A percentile compares a stretch with the other conserved stretches of the same genome.
Evolutionary conservation across 306 rosid species (phyloP).

Genomic region (Gillenia trifoliata): DNA sequence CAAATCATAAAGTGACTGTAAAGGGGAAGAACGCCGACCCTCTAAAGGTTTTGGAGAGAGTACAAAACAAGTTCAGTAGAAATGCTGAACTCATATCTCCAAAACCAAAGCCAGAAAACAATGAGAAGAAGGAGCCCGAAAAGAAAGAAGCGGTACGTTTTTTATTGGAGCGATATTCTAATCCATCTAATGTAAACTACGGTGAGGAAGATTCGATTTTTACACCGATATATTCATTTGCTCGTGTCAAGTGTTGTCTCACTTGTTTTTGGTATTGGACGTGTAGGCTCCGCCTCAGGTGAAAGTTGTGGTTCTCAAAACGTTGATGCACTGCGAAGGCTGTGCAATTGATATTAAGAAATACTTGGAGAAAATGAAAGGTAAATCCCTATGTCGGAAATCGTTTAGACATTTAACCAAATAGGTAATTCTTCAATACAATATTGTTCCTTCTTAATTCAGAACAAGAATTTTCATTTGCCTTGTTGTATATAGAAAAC

Average conservation of each 20-base stretch:
- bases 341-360: constrained; percentile 57
- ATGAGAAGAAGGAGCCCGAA: constrained; percentile 14
- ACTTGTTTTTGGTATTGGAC: neutral
- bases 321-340: constrained; percentile 63
- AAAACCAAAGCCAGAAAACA: constrained; percentile 13
- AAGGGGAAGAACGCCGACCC: constrained; percentile 60
- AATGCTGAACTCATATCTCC: constrained; percentile 64
- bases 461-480: too few relatives aligned
- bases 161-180: neutral
- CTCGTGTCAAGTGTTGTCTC: neutral
- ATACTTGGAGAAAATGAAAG: constrained; percentile 47
- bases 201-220: neutral
- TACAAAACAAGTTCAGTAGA: constrained; percentile 54
- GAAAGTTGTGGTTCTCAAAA: constrained; percentile 56
- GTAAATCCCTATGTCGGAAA: constrained; percentile 12
- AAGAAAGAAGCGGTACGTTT: constrained; percentile 31
- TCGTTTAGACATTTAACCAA: too few relatives aligned
- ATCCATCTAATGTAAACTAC: neutral
- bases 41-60: constrained; percentile 40
- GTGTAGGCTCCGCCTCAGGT: constrained; percentile 16
- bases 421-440: too few relatives aligned
- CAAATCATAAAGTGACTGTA: constrained; percentile 39
- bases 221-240: neutral
- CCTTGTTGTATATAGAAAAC: too few relatives aligned
- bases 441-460: too few relatives aligned